phyloP scores from a whole-genome alignment of 2,329 filamentous ascomycete genomes.

The Colletotrichum liriopes region DNA sequence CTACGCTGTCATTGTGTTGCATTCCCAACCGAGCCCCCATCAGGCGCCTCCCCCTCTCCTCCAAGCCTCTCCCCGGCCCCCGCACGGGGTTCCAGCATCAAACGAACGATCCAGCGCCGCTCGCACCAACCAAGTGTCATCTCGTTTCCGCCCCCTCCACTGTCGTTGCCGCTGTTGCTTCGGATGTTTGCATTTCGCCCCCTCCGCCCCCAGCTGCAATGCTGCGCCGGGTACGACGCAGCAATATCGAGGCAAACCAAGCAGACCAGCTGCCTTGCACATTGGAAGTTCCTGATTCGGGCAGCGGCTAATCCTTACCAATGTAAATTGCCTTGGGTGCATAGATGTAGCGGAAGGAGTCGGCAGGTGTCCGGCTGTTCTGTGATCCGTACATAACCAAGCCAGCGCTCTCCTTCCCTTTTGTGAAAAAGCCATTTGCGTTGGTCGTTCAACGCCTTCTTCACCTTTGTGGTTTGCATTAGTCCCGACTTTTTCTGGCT shows the following conservation, averaged over 20 bases:
- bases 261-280: neutral
- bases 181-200: neutral
- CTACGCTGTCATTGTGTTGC: neutral
- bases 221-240: constrained; percentile 19
- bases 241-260: neutral
- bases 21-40: neutral
- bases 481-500: neutral
- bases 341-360: neutral
- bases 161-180: neutral
- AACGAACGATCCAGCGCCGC: constrained; percentile 18
- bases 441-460: constrained; percentile 4
- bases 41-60: neutral
- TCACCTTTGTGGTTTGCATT: neutral
- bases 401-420: neutral
- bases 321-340: neutral
- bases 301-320: neutral
- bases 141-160: neutral
- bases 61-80: constrained; percentile 14
- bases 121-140: constrained; percentile 19
- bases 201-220: neutral
- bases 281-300: neutral
- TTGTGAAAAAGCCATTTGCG: constrained; percentile 10
- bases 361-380: neutral
- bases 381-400: neutral
- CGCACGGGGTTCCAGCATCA: constrained; percentile 20